Conservation (phyloP, 306 rosid genomes). For the Luffa acutangula region DNA sequence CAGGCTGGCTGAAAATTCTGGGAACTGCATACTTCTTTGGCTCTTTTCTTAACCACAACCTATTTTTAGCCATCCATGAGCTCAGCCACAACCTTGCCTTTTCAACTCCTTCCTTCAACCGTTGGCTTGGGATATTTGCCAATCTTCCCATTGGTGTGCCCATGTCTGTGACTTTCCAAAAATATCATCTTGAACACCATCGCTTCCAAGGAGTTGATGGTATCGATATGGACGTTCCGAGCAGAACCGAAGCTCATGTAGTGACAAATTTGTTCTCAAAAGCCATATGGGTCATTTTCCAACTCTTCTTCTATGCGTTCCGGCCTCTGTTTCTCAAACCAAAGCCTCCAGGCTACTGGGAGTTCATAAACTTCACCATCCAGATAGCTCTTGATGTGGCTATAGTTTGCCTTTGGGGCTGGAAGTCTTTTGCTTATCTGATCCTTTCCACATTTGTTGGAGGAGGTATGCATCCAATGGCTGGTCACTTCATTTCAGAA, state of each 20-base stretch:
- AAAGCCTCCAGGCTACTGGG: conserved; percentile 77
- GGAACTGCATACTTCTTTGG: conserved; percentile 70
- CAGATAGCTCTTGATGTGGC: conserved; percentile 49
- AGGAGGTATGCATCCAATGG: conserved; percentile 93
- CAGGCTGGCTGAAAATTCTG: conserved; percentile 71
- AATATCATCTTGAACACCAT: conserved; percentile 85
- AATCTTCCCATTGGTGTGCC: conserved; percentile 89
- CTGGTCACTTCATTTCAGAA: conserved; percentile 86
- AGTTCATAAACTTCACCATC: conserved; percentile 41
- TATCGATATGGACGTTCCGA: conserved; percentile 77
- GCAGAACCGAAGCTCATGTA: conserved; percentile 47
- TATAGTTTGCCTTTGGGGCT: conserved; percentile 53
- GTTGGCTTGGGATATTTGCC: conserved; percentile 3
- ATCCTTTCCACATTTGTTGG: conserved; percentile 78
- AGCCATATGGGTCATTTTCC: conserved; percentile 61
- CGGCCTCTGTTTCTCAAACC: conserved; percentile 79
- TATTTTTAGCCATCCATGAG: conserved; percentile 88
- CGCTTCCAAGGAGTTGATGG: conserved; percentile 86
- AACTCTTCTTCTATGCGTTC: conserved; percentile 77
- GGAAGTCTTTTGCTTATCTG: conserved; percentile 62
- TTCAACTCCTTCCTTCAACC: conserved; percentile 57
- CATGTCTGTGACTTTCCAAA: conserved; percentile 82
- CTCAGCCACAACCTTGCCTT: conserved; percentile 90
- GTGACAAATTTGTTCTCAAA: conserved; percentile 47
- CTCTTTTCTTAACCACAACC: conserved; percentile 73